phyloP scores from a whole-genome alignment of 345 rosid genomes.

The Aegle marmelos region DNA sequence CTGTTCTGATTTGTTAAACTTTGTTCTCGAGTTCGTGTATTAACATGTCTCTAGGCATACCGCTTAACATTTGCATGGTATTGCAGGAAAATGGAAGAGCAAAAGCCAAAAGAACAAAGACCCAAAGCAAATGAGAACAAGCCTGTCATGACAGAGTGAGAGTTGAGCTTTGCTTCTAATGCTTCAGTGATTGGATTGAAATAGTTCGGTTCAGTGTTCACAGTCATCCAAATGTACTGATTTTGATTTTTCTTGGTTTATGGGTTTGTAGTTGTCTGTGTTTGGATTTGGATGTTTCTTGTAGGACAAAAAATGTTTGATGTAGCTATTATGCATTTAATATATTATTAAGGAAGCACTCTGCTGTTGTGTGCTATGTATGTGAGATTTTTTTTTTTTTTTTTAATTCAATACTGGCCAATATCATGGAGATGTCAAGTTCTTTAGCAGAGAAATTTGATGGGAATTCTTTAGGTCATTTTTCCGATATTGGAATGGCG shows the following conservation, averaged over 20 bases:
- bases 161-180: not conserved
- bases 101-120: slow-evolving; percentile 89
- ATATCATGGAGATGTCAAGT: not conserved
- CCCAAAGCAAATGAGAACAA: slow-evolving; percentile 94
- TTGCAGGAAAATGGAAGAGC: slow-evolving; percentile 86
- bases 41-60: not conserved
- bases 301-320: not conserved
- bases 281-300: slow-evolving; percentile 2
- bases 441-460: not conserved
- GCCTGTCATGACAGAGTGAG: slow-evolving; percentile 86
- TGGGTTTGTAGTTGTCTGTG: not conserved
- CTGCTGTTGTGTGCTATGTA: not conserved
- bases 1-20: not conserved
- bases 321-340: not conserved
- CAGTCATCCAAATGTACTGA: not conserved
- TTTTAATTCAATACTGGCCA: not conserved
- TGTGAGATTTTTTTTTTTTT: not conserved
- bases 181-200: slow-evolving; percentile 7
- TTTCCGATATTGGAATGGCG: not conserved
- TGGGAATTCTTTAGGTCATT: not conserved
- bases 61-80: not conserved
- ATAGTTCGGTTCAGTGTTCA: slow-evolving; percentile 8
- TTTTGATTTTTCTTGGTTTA: not conserved
- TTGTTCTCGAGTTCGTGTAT: not conserved
- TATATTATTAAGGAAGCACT: not conserved